Conservation (phyloP, 129 eudicot genomes). For the Glebionis coronaria region DNA sequence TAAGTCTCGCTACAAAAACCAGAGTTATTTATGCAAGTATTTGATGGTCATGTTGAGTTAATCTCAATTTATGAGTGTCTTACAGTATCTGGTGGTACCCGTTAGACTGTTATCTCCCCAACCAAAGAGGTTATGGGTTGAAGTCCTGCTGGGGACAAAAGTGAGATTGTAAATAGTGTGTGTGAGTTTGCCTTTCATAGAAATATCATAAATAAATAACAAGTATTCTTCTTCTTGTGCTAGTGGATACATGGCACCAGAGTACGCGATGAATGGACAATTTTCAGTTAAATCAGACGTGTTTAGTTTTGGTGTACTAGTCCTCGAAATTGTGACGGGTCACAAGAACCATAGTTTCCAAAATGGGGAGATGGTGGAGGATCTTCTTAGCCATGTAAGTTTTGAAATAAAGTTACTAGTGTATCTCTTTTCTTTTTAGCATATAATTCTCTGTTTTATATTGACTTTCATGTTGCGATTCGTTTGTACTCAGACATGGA, state of each 20-base stretch:
- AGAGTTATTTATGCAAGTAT: background rate
- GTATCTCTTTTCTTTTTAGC: background rate
- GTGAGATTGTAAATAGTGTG: no score
- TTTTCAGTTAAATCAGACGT: slow-evolving; percentile 46
- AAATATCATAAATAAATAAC: slow-evolving; percentile 7
- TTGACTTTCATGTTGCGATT: background rate
- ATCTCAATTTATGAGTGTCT: background rate
- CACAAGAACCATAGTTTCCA: slow-evolving; percentile 29
- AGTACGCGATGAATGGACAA: slow-evolving; percentile 41
- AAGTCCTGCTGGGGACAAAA: no score
- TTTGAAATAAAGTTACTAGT: background rate
- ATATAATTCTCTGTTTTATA: no score
- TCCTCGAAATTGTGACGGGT: slow-evolving; percentile 48
- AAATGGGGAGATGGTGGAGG: slow-evolving; percentile 24
- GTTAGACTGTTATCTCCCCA: no score
- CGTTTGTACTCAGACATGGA: slow-evolving; percentile 38
- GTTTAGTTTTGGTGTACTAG: slow-evolving; percentile 48
- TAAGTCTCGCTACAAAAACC: slow-evolving; percentile 17
- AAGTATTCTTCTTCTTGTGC: background rate
- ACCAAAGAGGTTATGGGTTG: no score
- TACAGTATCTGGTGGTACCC: no score
- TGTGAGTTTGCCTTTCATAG: no score
- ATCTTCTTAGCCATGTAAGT: slow-evolving; percentile 49
- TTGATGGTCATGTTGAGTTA: background rate
- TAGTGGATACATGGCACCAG: slow-evolving; percentile 63